These are phyloP conservation scores for Trichoderma erinaceum DNA, from an alignment of 495 filamentous ascomycete species.

Conservation along the genomic window DNA sequence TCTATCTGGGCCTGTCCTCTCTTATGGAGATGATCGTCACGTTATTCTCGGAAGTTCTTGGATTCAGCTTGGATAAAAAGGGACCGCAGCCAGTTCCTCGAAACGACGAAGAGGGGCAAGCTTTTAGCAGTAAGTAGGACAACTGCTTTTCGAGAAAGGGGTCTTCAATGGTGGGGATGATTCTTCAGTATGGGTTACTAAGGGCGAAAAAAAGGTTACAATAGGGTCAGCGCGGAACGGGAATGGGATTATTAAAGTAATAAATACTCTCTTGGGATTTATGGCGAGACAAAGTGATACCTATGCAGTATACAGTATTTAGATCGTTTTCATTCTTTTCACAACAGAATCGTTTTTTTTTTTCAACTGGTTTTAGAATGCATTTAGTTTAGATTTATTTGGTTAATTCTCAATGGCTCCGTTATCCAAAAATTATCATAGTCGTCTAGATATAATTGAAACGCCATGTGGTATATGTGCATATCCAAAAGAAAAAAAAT, in stretches of 20 bases:
- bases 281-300: neutral
- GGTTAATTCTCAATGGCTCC: neutral
- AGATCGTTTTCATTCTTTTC: neutral
- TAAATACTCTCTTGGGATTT: neutral
- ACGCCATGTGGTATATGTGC: neutral
- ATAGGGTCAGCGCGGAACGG: conserved; percentile 4
- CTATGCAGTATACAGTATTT: neutral
- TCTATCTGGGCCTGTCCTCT: conserved; percentile 29
- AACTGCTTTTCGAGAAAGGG: neutral
- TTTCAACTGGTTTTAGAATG: too few species aligned
- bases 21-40: conserved; percentile 36
- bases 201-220: neutral
- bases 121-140: conserved; percentile 11
- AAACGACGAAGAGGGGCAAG: conserved; percentile 4
- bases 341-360: neutral
- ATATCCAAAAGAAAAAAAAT: neutral
- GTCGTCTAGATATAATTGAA: neutral
- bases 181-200: neutral
- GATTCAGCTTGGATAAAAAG: conserved; percentile 22
- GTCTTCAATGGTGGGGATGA: neutral
- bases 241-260: conserved; percentile 5
- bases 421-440: neutral
- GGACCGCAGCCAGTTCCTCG: neutral
- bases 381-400: neutral
- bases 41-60: conserved; percentile 27